Evolutionary conservation across 2,329 filamentous ascomycete genomes (phyloP).

Genomic region (Claviceps arundinis): DNA sequence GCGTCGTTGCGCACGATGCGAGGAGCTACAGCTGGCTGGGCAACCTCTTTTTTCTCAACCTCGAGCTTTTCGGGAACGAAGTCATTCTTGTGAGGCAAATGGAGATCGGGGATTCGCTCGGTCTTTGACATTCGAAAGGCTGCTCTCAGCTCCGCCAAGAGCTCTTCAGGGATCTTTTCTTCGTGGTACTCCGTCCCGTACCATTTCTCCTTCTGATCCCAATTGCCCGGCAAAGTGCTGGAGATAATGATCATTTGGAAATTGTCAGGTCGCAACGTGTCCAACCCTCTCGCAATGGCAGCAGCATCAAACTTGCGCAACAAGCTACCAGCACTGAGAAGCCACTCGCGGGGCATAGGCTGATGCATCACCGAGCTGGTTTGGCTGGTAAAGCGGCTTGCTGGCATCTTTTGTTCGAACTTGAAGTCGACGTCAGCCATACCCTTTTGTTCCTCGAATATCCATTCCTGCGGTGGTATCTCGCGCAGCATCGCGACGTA

Average conservation of each 20-base stretch:
- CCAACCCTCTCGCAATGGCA: constrained; percentile 61
- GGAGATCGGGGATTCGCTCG: constrained; percentile 55
- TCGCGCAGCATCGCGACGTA: constrained; percentile 82
- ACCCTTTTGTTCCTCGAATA: constrained; percentile 81
- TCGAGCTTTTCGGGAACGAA: constrained; percentile 90
- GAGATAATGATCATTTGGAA: constrained; percentile 76
- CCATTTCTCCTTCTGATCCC: constrained; percentile 88
- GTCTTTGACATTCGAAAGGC: constrained; percentile 45
- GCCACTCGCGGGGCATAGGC: constrained; percentile 70
- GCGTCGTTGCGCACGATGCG: constrained; percentile 77
- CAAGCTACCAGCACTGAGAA: constrained; percentile 67
- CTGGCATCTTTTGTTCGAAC: constrained; percentile 84
- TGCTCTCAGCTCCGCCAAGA: constrained; percentile 55
- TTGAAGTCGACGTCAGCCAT: constrained; percentile 90
- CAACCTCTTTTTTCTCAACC: constrained; percentile 87
- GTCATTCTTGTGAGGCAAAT: constrained; percentile 85
- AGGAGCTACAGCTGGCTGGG: constrained; percentile 58
- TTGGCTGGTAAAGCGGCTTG: constrained; percentile 77
- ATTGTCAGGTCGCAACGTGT: constrained; percentile 72
- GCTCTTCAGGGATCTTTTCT: constrained; percentile 64
- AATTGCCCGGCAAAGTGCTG: constrained; percentile 69
- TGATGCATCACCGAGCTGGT: constrained; percentile 85
- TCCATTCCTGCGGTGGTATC: constrained; percentile 74
- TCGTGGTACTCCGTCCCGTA: constrained; percentile 90
- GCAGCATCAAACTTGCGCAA: constrained; percentile 69